Conservation (phyloP, 2,329 filamentous ascomycete genomes). For the Neopestalotiopsis sp. region DNA sequence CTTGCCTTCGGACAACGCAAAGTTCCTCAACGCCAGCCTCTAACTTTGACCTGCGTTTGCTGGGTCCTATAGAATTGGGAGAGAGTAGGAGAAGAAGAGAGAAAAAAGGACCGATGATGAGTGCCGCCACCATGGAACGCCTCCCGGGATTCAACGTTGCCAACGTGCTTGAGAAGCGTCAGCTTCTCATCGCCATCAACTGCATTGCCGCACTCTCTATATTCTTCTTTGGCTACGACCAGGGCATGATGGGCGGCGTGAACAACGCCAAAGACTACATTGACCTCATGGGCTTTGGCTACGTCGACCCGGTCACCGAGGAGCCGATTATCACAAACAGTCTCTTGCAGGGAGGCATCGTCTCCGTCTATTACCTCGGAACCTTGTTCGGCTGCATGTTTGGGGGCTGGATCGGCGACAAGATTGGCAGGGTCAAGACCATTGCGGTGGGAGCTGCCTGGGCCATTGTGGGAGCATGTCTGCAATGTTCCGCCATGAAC, state of each 20-base stretch:
- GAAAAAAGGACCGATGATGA: not conserved
- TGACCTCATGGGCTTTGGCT: conserved; percentile 68
- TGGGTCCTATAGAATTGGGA: too few species aligned
- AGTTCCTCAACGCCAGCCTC: not conserved
- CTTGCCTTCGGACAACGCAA: not conserved
- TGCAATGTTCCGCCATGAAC: conserved; percentile 72
- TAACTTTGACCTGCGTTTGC: not conserved
- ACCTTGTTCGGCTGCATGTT: conserved; percentile 68
- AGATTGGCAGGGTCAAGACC: conserved; percentile 65
- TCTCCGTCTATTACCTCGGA: conserved; percentile 60
- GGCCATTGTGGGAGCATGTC: conserved; percentile 63
- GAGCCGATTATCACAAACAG: conserved; percentile 62
- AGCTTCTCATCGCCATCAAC: conserved; percentile 54
- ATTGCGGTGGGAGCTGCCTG: conserved; percentile 65
- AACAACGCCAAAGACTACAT: conserved; percentile 71
- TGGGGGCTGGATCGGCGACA: conserved; percentile 70
- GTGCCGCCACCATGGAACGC: conserved; percentile 33
- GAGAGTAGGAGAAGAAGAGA: too few species aligned
- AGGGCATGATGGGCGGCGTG: conserved; percentile 49
- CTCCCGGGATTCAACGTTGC: conserved; percentile 38
- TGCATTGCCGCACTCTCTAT: conserved; percentile 68
- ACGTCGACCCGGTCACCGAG: conserved; percentile 54
- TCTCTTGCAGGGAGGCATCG: conserved; percentile 67
- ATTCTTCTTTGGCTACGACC: conserved; percentile 70
- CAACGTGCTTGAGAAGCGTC: conserved; percentile 38